Conservation (phyloP, 2,329 filamentous ascomycete species). For the Neopestalotiopsis clavispora region DNA sequence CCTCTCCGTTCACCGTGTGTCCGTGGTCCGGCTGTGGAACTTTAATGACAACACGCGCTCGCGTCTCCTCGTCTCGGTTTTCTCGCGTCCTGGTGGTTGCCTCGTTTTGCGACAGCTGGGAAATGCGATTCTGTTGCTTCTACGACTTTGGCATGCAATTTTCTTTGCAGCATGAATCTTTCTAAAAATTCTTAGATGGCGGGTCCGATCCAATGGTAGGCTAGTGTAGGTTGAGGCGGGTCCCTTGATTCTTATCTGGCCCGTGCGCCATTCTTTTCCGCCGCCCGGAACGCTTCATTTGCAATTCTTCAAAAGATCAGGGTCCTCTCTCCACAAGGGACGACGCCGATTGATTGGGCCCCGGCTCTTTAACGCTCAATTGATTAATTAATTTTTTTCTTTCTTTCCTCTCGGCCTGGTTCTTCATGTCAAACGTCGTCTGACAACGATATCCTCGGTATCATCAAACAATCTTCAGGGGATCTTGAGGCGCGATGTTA, state of each 20-base stretch:
- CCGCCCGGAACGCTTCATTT: slow-evolving; percentile 1
- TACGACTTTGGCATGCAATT: not conserved
- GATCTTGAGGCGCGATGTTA: not conserved
- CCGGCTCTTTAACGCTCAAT: not conserved
- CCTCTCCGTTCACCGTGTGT: not conserved
- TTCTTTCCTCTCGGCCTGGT: not conserved
- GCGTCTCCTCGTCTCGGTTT: not conserved
- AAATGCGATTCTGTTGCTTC: not conserved
- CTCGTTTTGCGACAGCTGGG: not conserved
- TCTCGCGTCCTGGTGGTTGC: not conserved
- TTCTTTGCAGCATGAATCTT: slow-evolving; percentile 6
- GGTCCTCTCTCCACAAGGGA: slow-evolving; percentile 6
- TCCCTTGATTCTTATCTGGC: not conserved
- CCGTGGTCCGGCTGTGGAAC: not conserved
- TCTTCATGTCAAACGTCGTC: not conserved
- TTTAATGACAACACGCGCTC: not conserved
- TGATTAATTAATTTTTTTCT: not conserved
- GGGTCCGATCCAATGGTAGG: not conserved
- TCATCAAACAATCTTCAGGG: not conserved
- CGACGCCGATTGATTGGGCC: slow-evolving; percentile 1
- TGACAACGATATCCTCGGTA: slow-evolving; percentile 14
- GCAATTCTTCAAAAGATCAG: slow-evolving; percentile 3
- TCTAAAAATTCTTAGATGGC: slow-evolving; percentile 7
- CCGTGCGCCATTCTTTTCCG: not conserved
- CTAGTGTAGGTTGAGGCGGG: not conserved